Evolutionary conservation across 441 rosid genomes (phyloP), one percentile per base, ranked within the genome.

Genomic region (Gossypium aridum): DNA sequence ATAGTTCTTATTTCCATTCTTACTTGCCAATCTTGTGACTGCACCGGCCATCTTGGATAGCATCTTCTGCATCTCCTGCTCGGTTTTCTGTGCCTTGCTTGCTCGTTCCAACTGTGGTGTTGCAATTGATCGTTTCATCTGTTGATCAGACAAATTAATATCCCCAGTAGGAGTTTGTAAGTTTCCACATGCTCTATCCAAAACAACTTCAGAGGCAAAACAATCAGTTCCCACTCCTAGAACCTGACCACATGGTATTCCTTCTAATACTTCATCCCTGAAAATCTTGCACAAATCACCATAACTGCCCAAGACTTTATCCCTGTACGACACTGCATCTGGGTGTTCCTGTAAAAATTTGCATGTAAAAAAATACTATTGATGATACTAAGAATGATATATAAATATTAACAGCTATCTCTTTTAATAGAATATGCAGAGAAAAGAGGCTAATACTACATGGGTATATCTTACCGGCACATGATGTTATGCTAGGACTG

Each of bases 261-360:
- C 85, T 45, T 72, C 79, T 12, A 80, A 78, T 22, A 60, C 70
- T 70, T 80, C 83, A 63, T 77, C 81, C 63, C 85, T 85, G 54
- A 67, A 76, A 68, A 94, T 81, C 89, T 82, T 86, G 84, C 89
- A 84, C 72, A 87, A 79, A 79, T 81, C 82, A 2, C 75, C 7
- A 10, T 88, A 94, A 79, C 45, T 74, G 72, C 83, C 80, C 20
- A 89, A 76, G 39, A 74, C 72, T 79, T 82, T 87, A 59, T 87
- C 83, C 84, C 81, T 87, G 80, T 85, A 90, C 4, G 78, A 79
- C 68, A 75, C 70, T 49, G 86, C 92, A 74, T 84, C 86, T 25
- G 93, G 96, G 28, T 87, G 80, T 73, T 80, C 96, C 98, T 92
- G 87, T 76, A 89, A 81, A 68, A 72, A 54, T 31, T 70, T 53